Conservation (phyloP, 345 rosid species). For the Adansonia digitata region DNA sequence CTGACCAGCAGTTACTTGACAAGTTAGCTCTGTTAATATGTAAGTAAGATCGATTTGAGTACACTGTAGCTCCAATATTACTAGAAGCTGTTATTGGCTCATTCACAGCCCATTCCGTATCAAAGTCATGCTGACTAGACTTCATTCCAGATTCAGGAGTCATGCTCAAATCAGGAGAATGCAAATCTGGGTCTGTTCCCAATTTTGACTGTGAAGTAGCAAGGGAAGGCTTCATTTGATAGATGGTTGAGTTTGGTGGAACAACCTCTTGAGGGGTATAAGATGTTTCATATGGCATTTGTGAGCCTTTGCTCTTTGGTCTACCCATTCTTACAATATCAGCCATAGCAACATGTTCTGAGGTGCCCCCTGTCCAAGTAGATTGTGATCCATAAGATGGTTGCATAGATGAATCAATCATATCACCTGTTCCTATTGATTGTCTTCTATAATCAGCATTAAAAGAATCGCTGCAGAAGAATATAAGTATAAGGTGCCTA, state of each 20-base stretch:
- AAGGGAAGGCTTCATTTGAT: conserved; percentile 10
- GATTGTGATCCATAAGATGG: conserved; percentile 19
- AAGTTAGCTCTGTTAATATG: conserved; percentile 12
- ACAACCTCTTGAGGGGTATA: conserved; percentile 14
- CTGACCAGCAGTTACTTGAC: conserved; percentile 12
- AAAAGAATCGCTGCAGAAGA: conserved; percentile 27
- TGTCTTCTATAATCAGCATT: conserved; percentile 30
- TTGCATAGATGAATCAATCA: conserved; percentile 22
- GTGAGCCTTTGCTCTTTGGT: conserved; percentile 18
- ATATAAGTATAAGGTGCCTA: not conserved
- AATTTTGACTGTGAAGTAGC: conserved; percentile 9
- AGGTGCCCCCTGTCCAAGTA: conserved; percentile 21
- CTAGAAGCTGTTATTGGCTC: conserved; percentile 21
- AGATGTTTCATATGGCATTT: conserved; percentile 20
- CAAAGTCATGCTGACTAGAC: conserved; percentile 18
- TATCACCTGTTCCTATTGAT: conserved; percentile 21
- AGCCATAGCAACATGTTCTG: conserved; percentile 37
- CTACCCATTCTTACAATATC: conserved; percentile 36
- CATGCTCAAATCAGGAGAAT: conserved; percentile 13
- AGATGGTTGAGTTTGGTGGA: conserved; percentile 10
- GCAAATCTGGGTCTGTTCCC: conserved; percentile 11
- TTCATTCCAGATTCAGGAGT: conserved; percentile 7
- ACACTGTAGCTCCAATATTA: conserved; percentile 5
- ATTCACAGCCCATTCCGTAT: conserved; percentile 22
- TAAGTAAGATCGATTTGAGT: conserved; percentile 5